Conservation (phyloP, 306 rosid species). For the Vachellia collinsii region DNA sequence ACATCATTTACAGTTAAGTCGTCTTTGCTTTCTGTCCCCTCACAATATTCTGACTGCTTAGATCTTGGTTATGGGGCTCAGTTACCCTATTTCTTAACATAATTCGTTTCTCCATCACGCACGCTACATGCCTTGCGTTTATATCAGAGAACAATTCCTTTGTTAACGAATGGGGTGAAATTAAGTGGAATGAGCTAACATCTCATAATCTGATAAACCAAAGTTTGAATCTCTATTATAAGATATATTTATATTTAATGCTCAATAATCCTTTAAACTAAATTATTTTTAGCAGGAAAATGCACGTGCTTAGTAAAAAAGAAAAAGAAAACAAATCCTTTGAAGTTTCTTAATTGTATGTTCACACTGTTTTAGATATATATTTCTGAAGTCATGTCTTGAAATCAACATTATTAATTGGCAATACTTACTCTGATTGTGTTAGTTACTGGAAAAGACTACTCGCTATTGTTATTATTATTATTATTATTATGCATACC, state of each 20-base stretch:
- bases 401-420: background rate
- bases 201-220: too few species aligned
- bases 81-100: background rate
- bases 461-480: background rate
- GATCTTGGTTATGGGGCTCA: background rate
- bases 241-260: too few species aligned
- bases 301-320: too few species aligned
- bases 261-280: too few species aligned
- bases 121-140: background rate
- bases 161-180: too few species aligned
- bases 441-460: background rate
- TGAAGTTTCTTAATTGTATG: background rate
- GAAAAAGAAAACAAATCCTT: background rate
- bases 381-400: background rate
- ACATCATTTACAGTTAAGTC: background rate
- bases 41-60: background rate
- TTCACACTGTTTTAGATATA: constrained; percentile 3
- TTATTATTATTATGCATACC: background rate
- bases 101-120: background rate
- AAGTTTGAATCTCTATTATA: too few species aligned
- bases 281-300: too few species aligned
- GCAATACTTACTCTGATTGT: background rate
- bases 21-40: background rate
- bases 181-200: too few species aligned
- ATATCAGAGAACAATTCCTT: too few species aligned